phyloP scores from a whole-genome alignment of 345 rosid genomes.

The Eutrema yunnanense region DNA sequence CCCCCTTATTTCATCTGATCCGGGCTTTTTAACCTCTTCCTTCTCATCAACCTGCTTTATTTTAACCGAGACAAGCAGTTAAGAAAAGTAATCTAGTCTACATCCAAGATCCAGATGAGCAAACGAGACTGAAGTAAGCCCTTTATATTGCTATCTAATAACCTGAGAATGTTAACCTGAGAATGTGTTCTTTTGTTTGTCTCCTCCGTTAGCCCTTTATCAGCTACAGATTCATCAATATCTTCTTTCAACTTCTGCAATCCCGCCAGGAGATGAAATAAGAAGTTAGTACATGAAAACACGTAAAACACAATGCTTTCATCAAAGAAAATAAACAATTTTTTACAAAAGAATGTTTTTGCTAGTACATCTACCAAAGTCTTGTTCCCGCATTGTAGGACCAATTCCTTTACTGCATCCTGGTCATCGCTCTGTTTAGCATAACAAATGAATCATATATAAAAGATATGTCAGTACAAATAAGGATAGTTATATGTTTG shows the following conservation, averaged over 20 bases:
- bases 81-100: background rate
- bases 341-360: background rate
- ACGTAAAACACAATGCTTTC: background rate
- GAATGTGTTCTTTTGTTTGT: constrained; percentile 25
- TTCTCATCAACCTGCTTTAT: background rate
- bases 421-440: constrained; percentile 51
- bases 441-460: background rate
- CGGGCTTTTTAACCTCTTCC: background rate
- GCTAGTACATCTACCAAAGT: constrained; percentile 31
- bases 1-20: background rate
- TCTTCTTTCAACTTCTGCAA: constrained; percentile 29
- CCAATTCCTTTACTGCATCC: constrained; percentile 57
- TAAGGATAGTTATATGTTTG: background rate
- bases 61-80: background rate
- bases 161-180: constrained; percentile 31
- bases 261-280: background rate
- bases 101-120: background rate
- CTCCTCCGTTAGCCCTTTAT: constrained; percentile 10
- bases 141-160: background rate
- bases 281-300: background rate
- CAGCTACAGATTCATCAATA: constrained; percentile 16
- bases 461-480: background rate
- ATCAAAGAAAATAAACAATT: background rate
- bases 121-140: background rate
- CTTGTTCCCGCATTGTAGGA: constrained; percentile 26